Evolutionary conservation across 495 filamentous ascomycete genomes (phyloP).

Genomic region (Tuber indicum): DNA sequence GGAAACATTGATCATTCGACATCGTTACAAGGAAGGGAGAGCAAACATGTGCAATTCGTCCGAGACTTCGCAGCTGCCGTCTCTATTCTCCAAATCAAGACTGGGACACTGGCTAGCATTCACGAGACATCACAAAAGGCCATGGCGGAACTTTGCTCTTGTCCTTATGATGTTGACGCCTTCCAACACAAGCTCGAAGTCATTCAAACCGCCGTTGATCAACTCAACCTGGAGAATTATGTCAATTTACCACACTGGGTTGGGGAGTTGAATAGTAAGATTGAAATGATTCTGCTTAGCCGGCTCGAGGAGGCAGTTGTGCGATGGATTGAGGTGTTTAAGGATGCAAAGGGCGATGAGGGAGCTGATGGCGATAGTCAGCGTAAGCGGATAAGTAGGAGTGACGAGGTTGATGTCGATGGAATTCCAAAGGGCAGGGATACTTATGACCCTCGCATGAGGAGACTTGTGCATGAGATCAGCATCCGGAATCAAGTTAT

Average conservation of each 20-base stretch:
- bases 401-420: conserved; percentile 45
- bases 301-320: conserved; percentile 73
- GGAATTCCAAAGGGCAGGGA: conserved; percentile 38
- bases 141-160: conserved; percentile 72
- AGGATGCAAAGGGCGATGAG: conserved; percentile 52
- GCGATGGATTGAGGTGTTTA: conserved; percentile 78
- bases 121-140: conserved; percentile 78
- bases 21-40: conserved; percentile 60
- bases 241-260: conserved; percentile 89
- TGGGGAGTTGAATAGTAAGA: conserved; percentile 69
- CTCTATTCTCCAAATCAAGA: conserved; percentile 79
- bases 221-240: conserved; percentile 90
- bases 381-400: conserved; percentile 47
- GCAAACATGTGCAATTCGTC: conserved; percentile 92
- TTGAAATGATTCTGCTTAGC: conserved; percentile 66
- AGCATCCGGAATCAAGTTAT: conserved; percentile 96
- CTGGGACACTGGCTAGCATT: conserved; percentile 65
- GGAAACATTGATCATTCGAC: conserved; percentile 55
- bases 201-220: conserved; percentile 85
- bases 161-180: conserved; percentile 65
- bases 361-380: conserved; percentile 45
- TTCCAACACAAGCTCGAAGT: conserved; percentile 74
- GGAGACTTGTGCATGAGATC: conserved; percentile 76
- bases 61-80: conserved; percentile 82
- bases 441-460: conserved; percentile 53